Conservation (phyloP, 495 filamentous ascomycete species). For the Trichoderma gamsii region DNA sequence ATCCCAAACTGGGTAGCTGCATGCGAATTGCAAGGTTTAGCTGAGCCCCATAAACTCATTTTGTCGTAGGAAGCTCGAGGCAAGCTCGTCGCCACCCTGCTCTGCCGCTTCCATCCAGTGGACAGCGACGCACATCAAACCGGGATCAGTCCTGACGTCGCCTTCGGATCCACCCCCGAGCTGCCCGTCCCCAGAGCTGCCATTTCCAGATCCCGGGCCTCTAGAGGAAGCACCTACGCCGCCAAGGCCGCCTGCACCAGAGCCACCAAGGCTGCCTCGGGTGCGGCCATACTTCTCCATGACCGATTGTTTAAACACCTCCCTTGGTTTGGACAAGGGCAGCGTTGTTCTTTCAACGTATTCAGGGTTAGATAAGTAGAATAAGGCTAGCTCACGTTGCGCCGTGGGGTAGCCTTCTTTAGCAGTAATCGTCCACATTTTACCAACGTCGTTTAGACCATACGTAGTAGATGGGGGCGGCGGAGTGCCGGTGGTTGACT, state of each 20-base stretch:
- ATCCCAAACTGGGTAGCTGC: not conserved
- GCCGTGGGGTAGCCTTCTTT: conserved; percentile 89
- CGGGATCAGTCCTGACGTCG: conserved; percentile 69
- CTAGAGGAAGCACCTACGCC: conserved; percentile 20
- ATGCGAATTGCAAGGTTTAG: conserved; percentile 15
- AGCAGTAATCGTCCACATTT: conserved; percentile 90
- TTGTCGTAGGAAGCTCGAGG: conserved; percentile 76
- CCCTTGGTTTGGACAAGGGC: conserved; percentile 75
- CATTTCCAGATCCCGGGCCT: conserved; percentile 17
- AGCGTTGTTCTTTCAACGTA: conserved; percentile 77
- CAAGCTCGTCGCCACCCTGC: conserved; percentile 79
- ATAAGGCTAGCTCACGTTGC: conserved; percentile 89
- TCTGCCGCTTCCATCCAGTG: conserved; percentile 98
- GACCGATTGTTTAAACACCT: conserved; percentile 86
- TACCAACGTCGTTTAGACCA: conserved; percentile 76
- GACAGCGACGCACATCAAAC: conserved; percentile 90
- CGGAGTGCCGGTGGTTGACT: conserved; percentile 15
- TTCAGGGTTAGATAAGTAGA: conserved; percentile 90
- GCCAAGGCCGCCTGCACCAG: conserved; percentile 17
- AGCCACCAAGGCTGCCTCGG: conserved; percentile 20
- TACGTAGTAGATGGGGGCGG: conserved; percentile 44
- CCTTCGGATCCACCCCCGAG: conserved; percentile 31
- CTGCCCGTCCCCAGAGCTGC: conserved; percentile 21
- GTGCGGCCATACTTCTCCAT: conserved; percentile 62
- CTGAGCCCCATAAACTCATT: conserved; percentile 31